phyloP scores from a whole-genome alignment of 352 stramenopile genomes.

The Globisporangium polare region DNA sequence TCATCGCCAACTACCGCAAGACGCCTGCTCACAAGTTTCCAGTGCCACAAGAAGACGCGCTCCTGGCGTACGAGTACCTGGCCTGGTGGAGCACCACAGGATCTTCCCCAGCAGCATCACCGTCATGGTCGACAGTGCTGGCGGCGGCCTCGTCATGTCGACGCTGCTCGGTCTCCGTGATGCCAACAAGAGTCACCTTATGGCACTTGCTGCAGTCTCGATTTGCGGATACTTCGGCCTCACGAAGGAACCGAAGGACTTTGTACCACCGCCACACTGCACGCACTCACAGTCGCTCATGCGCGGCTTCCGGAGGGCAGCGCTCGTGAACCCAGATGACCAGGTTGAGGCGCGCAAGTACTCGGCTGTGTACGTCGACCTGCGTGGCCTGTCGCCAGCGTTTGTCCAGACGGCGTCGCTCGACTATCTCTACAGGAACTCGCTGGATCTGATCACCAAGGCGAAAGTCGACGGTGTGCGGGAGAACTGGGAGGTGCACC shows the following conservation, averaged over 20 bases:
- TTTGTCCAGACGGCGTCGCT: constrained; percentile 30
- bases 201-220: constrained; percentile 28
- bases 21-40: constrained; percentile 30
- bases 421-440: constrained; percentile 31
- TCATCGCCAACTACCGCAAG: constrained; percentile 46
- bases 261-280: constrained; percentile 17
- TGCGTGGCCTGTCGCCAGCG: constrained; percentile 26
- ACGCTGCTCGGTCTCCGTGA: constrained; percentile 33
- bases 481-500: constrained; percentile 30
- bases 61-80: constrained; percentile 40
- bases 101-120: constrained; percentile 30
- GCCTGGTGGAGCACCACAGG: constrained; percentile 29
- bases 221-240: constrained; percentile 44
- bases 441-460: constrained; percentile 20
- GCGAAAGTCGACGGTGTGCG: constrained; percentile 21
- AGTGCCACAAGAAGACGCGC: constrained; percentile 26
- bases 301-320: constrained; percentile 2
- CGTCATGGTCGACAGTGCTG: constrained; percentile 34
- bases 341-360: background rate
- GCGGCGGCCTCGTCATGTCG: constrained; percentile 34
- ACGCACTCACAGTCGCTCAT: constrained; percentile 20
- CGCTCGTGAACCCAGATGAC: background rate
- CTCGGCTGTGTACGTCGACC: constrained; percentile 12
- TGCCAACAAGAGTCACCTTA: constrained; percentile 3
- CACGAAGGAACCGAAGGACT: constrained; percentile 3